Evolutionary conservation across 768 basidiomycete genomes (phyloP).

Genomic region (Kwoniella shandongensis): DNA sequence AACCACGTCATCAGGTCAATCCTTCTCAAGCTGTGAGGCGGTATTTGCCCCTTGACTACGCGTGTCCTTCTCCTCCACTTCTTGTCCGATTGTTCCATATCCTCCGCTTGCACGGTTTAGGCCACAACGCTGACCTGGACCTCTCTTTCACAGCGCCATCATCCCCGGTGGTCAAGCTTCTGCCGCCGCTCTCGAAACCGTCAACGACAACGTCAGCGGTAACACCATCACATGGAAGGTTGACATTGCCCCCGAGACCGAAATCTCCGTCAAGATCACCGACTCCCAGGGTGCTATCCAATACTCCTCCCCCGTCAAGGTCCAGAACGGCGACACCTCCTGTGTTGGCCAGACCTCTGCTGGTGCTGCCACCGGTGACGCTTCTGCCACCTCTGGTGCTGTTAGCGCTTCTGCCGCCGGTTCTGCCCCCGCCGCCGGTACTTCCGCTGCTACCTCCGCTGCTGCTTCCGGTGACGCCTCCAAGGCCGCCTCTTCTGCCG

Average conservation of each 20-base stretch:
- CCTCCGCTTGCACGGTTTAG: no score
- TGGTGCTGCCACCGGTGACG: constrained; percentile 6
- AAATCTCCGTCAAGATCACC: constrained; percentile 41
- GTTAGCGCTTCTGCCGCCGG: constrained; percentile 4
- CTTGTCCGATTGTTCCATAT: no score
- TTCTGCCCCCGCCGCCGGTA: constrained; percentile 3
- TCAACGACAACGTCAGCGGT: constrained; percentile 13
- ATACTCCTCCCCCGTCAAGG: constrained; percentile 31
- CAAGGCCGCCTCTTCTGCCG: not conserved
- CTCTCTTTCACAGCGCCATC: constrained; percentile 48
- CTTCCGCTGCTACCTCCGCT: constrained; percentile 2
- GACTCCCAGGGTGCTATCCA: constrained; percentile 45
- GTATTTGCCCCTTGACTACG: no score
- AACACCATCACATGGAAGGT: constrained; percentile 40
- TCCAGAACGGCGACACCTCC: constrained; percentile 39
- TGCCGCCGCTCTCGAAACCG: constrained; percentile 37
- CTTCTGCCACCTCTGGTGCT: constrained; percentile 7
- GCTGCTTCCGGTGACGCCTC: constrained; percentile 2
- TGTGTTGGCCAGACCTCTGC: constrained; percentile 34
- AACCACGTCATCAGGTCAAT: no score
- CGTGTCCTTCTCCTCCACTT: no score
- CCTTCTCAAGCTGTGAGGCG: no score
- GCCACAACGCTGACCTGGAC: constrained; percentile 3
- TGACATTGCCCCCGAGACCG: constrained; percentile 32
- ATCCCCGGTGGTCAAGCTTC: constrained; percentile 50